A percentile compares a stretch with the other conserved stretches of the same genome.
phyloP scores from a whole-genome alignment of 148 eudicot genomes.

The Cornus florida region DNA sequence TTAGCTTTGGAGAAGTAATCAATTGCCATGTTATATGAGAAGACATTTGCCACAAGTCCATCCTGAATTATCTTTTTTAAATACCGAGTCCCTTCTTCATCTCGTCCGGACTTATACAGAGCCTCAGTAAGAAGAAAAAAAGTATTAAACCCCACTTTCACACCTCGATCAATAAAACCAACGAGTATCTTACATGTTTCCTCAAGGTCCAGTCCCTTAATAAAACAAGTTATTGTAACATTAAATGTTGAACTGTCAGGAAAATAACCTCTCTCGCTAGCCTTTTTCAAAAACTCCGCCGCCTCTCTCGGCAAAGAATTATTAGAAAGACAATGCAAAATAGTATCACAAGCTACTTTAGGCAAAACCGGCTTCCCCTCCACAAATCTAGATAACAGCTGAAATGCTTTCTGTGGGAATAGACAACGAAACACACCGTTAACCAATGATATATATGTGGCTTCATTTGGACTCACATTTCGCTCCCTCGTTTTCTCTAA shows the following conservation, averaged over 20 bases:
- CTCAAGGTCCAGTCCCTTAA: no score
- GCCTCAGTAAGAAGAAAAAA: conserved; percentile 57
- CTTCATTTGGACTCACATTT: conserved; percentile 81
- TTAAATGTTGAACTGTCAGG: no score
- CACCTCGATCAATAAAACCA: conserved; percentile 38
- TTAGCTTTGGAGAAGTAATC: no score
- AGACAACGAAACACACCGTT: conserved; percentile 81
- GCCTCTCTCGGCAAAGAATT: no score
- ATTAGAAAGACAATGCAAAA: no score
- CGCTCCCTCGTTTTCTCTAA: conserved; percentile 64
- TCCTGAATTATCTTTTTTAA: conserved; percentile 42
- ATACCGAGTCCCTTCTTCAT: conserved; percentile 50
- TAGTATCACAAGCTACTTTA: no score
- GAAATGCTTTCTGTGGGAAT: conserved; percentile 30
- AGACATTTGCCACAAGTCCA: conserved; percentile 54
- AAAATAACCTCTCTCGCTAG: no score
- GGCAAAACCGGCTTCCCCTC: no score
- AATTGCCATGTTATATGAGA: conserved; percentile 78
- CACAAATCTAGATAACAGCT: no score
- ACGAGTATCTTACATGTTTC: no score
- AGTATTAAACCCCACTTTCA: conserved; percentile 49
- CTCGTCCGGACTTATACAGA: conserved; percentile 49
- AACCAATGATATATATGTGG: conserved; percentile 81
- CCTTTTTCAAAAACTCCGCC: no score
- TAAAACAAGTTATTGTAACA: no score